Evolutionary conservation across 2,329 filamentous ascomycete species (phyloP).

Genomic region (Zasmidium cellare): DNA sequence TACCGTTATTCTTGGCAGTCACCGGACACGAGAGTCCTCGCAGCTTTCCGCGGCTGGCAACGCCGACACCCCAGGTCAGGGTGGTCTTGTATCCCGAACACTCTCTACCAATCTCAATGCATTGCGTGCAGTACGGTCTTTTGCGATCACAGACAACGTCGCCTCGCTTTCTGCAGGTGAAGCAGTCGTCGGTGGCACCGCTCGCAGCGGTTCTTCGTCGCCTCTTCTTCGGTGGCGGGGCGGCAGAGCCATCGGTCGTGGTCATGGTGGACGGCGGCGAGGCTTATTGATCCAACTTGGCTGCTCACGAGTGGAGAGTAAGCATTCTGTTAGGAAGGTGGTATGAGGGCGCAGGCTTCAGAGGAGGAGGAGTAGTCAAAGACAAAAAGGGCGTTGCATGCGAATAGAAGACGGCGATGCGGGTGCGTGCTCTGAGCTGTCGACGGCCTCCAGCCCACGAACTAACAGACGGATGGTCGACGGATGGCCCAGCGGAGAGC

Average conservation of each 20-base stretch:
- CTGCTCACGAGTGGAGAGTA: background rate
- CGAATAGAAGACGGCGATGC: background rate
- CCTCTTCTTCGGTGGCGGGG: slow-evolving; percentile 57
- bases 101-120: slow-evolving; percentile 85
- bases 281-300: background rate
- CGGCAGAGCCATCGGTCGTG: slow-evolving; percentile 12
- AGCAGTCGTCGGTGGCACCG: slow-evolving; percentile 92
- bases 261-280: slow-evolving; percentile 8
- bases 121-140: slow-evolving; percentile 92
- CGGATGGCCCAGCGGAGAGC: background rate
- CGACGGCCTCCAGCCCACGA: background rate
- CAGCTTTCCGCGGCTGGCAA: slow-evolving; percentile 92
- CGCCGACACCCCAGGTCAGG: slow-evolving; percentile 93
- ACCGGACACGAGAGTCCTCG: slow-evolving; percentile 78
- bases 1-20: slow-evolving; percentile 43
- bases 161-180: slow-evolving; percentile 81
- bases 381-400: background rate
- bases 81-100: slow-evolving; percentile 97
- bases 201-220: slow-evolving; percentile 85
- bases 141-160: slow-evolving; percentile 80
- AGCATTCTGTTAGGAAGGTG: background rate
- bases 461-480: background rate
- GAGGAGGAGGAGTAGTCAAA: background rate
- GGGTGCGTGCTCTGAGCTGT: background rate
- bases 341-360: background rate